Percentiles rank a stretch among this genome's conserved stretches.
Conservation (phyloP, 441 rosid species). For the Theobroma grandiflorum region DNA sequence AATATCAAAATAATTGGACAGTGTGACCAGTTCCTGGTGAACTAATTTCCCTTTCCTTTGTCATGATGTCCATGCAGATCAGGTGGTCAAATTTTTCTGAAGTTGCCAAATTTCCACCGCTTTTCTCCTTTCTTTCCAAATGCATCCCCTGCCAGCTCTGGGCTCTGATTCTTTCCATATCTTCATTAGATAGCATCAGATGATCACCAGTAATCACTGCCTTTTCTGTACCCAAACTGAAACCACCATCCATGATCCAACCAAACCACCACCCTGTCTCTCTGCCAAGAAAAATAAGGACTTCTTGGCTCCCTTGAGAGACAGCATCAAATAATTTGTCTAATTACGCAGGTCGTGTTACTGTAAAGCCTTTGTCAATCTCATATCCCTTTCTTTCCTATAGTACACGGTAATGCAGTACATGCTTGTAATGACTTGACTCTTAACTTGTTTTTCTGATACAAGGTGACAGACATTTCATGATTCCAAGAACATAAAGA, state of each 20-base stretch:
- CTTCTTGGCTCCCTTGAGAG: not conserved
- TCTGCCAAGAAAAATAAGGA: not conserved
- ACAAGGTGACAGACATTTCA: no score
- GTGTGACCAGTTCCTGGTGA: not conserved
- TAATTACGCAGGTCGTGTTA: not conserved
- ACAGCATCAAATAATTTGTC: constrained; percentile 1
- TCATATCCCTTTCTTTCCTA: not conserved
- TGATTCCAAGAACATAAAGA: no score
- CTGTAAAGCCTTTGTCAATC: not conserved
- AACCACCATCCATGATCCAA: not conserved
- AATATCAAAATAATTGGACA: not conserved
- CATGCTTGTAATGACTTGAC: no score
- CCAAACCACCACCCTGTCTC: not conserved
- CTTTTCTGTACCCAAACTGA: not conserved
- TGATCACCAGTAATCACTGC: not conserved
- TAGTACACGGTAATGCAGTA: not conserved
- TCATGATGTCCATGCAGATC: constrained; percentile 5
- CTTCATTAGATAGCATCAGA: constrained; percentile 9
- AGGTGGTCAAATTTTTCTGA: not conserved
- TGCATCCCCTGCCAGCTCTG: not conserved
- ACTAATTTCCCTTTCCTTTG: not conserved
- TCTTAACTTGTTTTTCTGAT: no score
- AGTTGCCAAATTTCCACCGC: not conserved
- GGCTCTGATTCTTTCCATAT: constrained; percentile 15
- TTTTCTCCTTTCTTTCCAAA: not conserved